A percentile compares a stretch with the other conserved stretches of the same genome.
Evolutionary conservation across 2,329 filamentous ascomycete species (phyloP).

Genomic region (Phaeomoniella chlamydospora): DNA sequence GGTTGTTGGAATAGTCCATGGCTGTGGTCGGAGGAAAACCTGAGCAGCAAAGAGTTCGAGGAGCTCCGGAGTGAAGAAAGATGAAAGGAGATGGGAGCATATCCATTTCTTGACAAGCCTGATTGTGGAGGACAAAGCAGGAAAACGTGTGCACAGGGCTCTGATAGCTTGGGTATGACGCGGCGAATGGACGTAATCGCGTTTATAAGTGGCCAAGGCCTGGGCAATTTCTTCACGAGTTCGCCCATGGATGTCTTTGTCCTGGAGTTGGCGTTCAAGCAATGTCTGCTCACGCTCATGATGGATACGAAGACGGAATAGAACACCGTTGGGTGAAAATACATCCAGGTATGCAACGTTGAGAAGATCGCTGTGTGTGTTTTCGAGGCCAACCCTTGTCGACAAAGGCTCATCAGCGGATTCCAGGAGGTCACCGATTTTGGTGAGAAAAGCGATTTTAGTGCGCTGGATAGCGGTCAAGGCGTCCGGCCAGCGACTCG

Average conservation of each 20-base stretch:
- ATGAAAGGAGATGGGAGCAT: slow-evolving; percentile 60
- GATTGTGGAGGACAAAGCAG: slow-evolving; percentile 66
- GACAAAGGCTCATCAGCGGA: slow-evolving; percentile 45
- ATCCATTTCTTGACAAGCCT: slow-evolving; percentile 86
- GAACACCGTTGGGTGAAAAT: slow-evolving; percentile 52
- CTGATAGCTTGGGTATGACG: slow-evolving; percentile 70
- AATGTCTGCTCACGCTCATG: slow-evolving; percentile 76
- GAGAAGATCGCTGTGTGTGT: slow-evolving; percentile 49
- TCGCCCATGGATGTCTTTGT: slow-evolving; percentile 52
- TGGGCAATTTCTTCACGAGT: slow-evolving; percentile 54
- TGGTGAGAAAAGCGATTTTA: slow-evolving; percentile 74
- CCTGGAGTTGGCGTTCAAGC: slow-evolving; percentile 63
- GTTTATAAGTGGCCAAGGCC: slow-evolving; percentile 56
- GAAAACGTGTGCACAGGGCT: slow-evolving; percentile 66
- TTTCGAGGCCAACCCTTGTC: slow-evolving; percentile 68
- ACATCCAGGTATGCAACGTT: slow-evolving; percentile 79
- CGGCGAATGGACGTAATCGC: slow-evolving; percentile 56
- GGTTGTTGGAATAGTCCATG: slow-evolving; percentile 66
- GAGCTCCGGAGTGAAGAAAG: slow-evolving; percentile 64
- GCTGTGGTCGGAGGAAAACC: slow-evolving; percentile 67
- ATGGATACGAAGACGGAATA: slow-evolving; percentile 76
- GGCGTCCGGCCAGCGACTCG: slow-evolving; percentile 86
- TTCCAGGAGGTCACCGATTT: slow-evolving; percentile 58
- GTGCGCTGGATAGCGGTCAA: slow-evolving; percentile 81
- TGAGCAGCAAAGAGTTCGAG: slow-evolving; percentile 71